phyloP scores from a whole-genome alignment of 2,329 filamentous ascomycete genomes.

The Colletotrichum liaoningense region DNA sequence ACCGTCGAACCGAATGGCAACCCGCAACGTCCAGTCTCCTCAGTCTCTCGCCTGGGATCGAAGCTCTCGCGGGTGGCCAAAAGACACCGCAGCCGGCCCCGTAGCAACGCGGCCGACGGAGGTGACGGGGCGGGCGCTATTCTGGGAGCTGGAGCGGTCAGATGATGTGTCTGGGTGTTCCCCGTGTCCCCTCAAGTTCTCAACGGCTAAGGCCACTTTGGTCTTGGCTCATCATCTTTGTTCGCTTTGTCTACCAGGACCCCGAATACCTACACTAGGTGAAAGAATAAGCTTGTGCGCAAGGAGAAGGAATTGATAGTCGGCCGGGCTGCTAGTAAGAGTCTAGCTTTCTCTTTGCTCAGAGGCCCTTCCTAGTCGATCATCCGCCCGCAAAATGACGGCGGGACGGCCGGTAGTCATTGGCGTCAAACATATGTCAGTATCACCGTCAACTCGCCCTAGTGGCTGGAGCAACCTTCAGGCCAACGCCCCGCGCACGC shows the following conservation, averaged over 20 bases:
- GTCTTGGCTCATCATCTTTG: background rate
- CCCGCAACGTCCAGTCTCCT: background rate
- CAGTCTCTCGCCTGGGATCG: constrained; percentile 1
- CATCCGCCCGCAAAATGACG: constrained; percentile 12
- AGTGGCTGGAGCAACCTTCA: background rate
- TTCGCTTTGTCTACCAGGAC: constrained; percentile 12
- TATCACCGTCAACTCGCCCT: constrained; percentile 1
- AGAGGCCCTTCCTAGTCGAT: constrained; percentile 17
- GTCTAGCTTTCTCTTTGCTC: constrained; percentile 1
- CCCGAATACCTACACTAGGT: background rate
- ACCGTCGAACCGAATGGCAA: background rate
- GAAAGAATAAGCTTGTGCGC: constrained; percentile 11
- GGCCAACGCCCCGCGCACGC: constrained; percentile 9
- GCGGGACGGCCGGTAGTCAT: constrained; percentile 20
- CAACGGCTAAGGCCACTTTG: constrained; percentile 1
- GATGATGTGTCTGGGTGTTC: background rate
- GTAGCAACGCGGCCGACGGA: constrained; percentile 4
- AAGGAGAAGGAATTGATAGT: background rate
- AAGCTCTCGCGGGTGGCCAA: constrained; percentile 7
- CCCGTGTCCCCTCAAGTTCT: background rate
- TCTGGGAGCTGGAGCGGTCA: constrained; percentile 21
- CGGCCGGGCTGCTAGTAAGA: background rate
- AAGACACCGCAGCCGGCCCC: background rate
- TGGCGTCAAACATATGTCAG: constrained; percentile 16
- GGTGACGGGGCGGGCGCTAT: constrained; percentile 8